Conservation (phyloP, 345 rosid species). For the Syzygium jambos region DNA sequence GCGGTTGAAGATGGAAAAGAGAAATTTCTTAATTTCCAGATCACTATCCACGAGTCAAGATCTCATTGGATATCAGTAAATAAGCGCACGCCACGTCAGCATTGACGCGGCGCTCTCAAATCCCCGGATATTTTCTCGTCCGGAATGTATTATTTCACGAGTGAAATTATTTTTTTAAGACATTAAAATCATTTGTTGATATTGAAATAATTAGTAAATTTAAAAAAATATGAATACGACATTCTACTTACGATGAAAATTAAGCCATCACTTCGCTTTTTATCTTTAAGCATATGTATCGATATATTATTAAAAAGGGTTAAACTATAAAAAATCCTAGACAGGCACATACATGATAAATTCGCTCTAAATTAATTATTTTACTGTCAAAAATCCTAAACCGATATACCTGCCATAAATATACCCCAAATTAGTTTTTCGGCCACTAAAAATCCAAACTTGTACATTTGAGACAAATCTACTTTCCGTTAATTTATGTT, state of each 20-base stretch:
- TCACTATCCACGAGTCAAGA: too few species aligned
- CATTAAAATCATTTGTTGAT: background rate
- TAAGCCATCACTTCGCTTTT: background rate
- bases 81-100: too few species aligned
- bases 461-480: rapidly evolving
- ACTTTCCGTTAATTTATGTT: rapidly evolving
- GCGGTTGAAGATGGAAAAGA: too few species aligned
- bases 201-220: background rate
- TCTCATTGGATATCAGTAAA: too few species aligned
- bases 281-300: background rate
- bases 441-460: rapidly evolving
- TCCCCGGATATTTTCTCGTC: background rate
- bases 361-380: rapidly evolving
- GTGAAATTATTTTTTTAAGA: background rate
- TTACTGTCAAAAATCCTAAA: rapidly evolving
- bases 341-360: rapidly evolving
- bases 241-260: background rate
- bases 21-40: too few species aligned
- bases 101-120: too few species aligned
- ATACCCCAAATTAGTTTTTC: rapidly evolving
- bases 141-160: background rate
- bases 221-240: background rate
- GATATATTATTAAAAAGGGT: background rate
- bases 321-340: background rate
- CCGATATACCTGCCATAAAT: rapidly evolving